These are phyloP conservation scores for Penicillium sclerotiorum DNA, from an alignment of 2,329 filamentous ascomycete genomes.

Conservation along the genomic window DNA sequence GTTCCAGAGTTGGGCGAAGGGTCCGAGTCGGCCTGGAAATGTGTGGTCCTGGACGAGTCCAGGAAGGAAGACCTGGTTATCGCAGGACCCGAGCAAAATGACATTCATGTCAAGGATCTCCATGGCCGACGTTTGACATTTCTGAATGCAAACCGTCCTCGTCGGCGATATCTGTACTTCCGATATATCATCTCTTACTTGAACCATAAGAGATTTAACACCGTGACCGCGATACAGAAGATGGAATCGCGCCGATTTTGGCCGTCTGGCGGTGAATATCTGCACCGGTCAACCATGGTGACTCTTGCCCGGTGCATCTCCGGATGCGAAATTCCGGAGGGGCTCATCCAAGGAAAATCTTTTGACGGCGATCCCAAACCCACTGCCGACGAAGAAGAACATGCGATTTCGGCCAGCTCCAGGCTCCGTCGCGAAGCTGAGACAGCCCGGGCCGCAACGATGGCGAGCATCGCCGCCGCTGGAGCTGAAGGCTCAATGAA, in stretches of 20 bases:
- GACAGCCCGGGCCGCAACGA: background rate
- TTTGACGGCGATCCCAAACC: background rate
- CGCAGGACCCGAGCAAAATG: background rate
- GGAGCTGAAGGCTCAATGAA: background rate
- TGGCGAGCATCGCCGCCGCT: background rate
- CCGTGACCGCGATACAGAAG: background rate
- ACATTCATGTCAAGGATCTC: conserved; percentile 1
- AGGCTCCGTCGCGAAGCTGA: background rate
- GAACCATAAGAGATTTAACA: background rate
- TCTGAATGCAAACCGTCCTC: conserved; percentile 17
- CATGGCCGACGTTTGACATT: conserved; percentile 18
- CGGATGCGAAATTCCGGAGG: background rate
- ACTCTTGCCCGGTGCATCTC: background rate
- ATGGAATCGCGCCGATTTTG: background rate
- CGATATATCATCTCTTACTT: conserved; percentile 23
- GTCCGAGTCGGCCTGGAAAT: background rate
- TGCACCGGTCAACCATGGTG: background rate
- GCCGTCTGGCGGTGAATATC: background rate
- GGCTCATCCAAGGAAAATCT: background rate
- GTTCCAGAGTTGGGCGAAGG: background rate
- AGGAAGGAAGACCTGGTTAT: background rate
- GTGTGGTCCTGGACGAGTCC: background rate
- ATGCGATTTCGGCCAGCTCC: background rate
- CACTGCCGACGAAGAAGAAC: background rate
- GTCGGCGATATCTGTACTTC: conserved; percentile 24